Conservation (phyloP, 805 yeast species). For the Candida tibetensis region DNA sequence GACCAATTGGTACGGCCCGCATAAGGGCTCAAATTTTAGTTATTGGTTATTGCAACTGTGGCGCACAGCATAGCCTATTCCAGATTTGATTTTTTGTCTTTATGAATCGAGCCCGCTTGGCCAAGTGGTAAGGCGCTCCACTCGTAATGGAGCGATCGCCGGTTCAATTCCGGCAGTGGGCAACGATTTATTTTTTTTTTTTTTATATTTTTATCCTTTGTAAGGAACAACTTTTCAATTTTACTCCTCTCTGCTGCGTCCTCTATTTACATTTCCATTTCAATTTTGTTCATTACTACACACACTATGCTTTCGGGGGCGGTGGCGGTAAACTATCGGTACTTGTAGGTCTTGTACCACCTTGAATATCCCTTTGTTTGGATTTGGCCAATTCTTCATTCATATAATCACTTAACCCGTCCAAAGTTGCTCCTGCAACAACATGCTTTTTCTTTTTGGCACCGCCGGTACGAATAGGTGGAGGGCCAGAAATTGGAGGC, state of each 20-base stretch:
- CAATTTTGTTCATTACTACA: too few species aligned
- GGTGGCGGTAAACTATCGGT: conserved; percentile 25
- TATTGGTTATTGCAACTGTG: too few species aligned
- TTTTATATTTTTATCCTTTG: too few species aligned
- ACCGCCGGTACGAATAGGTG: conserved; percentile 17
- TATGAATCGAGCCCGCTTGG: conserved; percentile 42
- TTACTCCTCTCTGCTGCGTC: too few species aligned
- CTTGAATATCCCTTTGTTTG: conserved; percentile 29
- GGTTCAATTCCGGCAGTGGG: conserved; percentile 54
- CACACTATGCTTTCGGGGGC: conserved; percentile 17
- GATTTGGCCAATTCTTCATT: conserved; percentile 44
- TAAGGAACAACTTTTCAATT: too few species aligned
- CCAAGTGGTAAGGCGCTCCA: conserved; percentile 56
- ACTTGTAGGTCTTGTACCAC: conserved; percentile 2
- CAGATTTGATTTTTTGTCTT: too few species aligned
- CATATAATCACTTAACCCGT: conserved; percentile 38
- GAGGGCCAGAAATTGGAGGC: conserved; percentile 9
- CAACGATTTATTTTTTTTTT: conserved; percentile 20
- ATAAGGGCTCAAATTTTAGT: too few species aligned
- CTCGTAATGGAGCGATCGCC: conserved; percentile 55
- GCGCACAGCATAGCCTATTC: too few species aligned
- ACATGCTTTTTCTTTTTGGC: conserved; percentile 29
- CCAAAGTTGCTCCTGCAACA: conserved; percentile 18
- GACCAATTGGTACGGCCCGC: too few species aligned
- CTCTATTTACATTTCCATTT: too few species aligned